These are phyloP conservation scores for Erodium texanum DNA, from an alignment of 441 rosid species.

Conservation along the genomic window DNA sequence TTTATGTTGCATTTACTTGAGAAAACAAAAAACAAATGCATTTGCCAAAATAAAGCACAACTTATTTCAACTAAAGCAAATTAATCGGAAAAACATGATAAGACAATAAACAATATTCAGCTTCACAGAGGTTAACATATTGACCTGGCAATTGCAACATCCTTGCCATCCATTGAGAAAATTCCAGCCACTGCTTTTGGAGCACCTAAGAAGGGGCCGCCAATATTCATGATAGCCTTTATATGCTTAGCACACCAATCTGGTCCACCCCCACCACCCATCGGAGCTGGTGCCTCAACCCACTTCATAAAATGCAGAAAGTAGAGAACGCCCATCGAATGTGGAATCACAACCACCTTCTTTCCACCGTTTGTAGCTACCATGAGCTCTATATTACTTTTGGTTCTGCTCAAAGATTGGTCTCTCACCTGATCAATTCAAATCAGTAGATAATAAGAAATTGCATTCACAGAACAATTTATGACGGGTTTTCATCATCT, in stretches of 20 bases:
- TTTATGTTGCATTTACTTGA: not conserved
- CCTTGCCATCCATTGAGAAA: slow-evolving; percentile 93
- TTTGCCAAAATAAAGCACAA: not conserved
- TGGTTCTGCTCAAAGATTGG: slow-evolving; percentile 75
- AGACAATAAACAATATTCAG: not conserved
- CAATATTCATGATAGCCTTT: slow-evolving; percentile 86
- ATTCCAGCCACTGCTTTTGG: slow-evolving; percentile 85
- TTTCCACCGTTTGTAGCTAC: slow-evolving; percentile 71
- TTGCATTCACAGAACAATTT: not conserved
- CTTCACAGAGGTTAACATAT: slow-evolving; percentile 2
- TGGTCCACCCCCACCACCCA: slow-evolving; percentile 82
- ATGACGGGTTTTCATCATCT: not conserved
- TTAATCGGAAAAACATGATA: not conserved
- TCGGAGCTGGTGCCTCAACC: slow-evolving; percentile 98
- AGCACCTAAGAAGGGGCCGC: slow-evolving; percentile 89
- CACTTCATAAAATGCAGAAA: slow-evolving; percentile 97
- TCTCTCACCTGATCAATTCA: slow-evolving; percentile 62
- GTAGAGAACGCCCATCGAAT: slow-evolving; percentile 93
- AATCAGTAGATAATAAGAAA: slow-evolving; percentile 13
- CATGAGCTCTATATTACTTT: slow-evolving; percentile 79
- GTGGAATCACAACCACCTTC: slow-evolving; percentile 85
- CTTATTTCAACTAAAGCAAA: not conserved
- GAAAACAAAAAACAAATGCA: not conserved
- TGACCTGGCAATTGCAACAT: slow-evolving; percentile 91
- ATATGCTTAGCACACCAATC: slow-evolving; percentile 94